Conservation (phyloP, 805 yeast genomes). For the Kodamaea hsintzibuensis region DNA sequence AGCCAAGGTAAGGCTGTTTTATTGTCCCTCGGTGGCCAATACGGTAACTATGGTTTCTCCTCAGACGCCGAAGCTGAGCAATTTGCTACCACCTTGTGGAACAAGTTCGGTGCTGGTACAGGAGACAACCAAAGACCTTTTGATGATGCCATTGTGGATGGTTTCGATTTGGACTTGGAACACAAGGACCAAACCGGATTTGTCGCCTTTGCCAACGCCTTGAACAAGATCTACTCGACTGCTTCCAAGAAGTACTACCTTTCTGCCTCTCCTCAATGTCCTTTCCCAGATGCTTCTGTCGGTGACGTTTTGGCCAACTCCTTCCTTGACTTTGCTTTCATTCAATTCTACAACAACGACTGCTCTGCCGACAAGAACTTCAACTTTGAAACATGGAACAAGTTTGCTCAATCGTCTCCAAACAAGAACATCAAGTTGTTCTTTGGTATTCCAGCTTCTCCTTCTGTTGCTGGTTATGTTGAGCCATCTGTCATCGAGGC, state of each 20-base stretch:
- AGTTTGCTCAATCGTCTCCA: constrained; percentile 56
- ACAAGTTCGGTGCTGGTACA: constrained; percentile 28
- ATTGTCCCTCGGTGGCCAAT: constrained; percentile 75
- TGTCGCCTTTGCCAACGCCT: constrained; percentile 16
- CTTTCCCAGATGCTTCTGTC: constrained; percentile 64
- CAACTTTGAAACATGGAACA: constrained; percentile 58
- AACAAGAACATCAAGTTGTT: constrained; percentile 33
- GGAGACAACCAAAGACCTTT: constrained; percentile 13
- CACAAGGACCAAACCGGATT: constrained; percentile 33
- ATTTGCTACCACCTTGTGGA: constrained; percentile 48
- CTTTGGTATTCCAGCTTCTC: constrained; percentile 39
- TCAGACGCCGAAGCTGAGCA: constrained; percentile 54
- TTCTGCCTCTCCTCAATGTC: constrained; percentile 91
- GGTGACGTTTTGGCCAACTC: constrained; percentile 42
- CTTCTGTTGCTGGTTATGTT: constrained; percentile 27
- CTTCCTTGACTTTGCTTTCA: constrained; percentile 72
- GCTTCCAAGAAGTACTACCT: constrained; percentile 49
- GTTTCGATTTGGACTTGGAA: constrained; percentile 29
- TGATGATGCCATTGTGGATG: constrained; percentile 27
- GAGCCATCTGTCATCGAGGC: constrained; percentile 9
- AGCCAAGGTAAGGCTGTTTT: constrained; percentile 69
- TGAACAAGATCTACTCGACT: neutral
- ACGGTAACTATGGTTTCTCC: constrained; percentile 55
- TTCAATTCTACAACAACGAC: constrained; percentile 86
- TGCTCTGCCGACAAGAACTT: constrained; percentile 54